Evolutionary conservation across 805 yeast genomes (phyloP).

Genomic region (Lipomyces kockii): DNA sequence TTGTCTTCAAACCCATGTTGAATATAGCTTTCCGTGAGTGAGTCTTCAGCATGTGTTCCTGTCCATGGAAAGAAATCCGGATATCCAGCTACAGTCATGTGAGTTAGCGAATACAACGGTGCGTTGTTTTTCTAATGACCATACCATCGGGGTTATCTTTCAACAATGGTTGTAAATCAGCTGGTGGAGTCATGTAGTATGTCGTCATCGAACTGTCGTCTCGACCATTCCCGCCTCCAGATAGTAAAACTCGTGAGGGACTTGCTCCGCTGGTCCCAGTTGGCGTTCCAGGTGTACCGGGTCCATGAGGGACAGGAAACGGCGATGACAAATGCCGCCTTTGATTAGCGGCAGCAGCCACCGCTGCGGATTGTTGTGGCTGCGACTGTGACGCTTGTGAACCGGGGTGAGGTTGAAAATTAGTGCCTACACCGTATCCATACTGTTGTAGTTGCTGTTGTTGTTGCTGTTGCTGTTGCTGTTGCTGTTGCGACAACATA

Average conservation of each 20-base stretch:
- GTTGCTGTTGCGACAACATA: slow-evolving; percentile 18
- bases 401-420: slow-evolving; percentile 11
- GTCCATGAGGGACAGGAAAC: slow-evolving; percentile 23
- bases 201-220: slow-evolving; percentile 27
- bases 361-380: slow-evolving; percentile 12
- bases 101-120: neutral
- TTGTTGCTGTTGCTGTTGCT: slow-evolving; percentile 19
- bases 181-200: slow-evolving; percentile 33
- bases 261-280: slow-evolving; percentile 20
- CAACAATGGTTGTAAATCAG: slow-evolving; percentile 22
- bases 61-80: slow-evolving; percentile 80
- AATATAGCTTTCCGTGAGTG: slow-evolving; percentile 57
- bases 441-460: slow-evolving; percentile 9
- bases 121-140: neutral
- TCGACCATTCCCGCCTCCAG: slow-evolving; percentile 16
- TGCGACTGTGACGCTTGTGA: slow-evolving; percentile 18
- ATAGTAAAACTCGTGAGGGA: slow-evolving; percentile 17
- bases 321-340: slow-evolving; percentile 33
- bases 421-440: slow-evolving; percentile 2
- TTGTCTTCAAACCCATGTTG: slow-evolving; percentile 72
- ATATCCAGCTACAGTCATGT: slow-evolving; percentile 43
- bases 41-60: slow-evolving; percentile 60
- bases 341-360: slow-evolving; percentile 13
- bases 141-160: slow-evolving; percentile 26
- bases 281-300: slow-evolving; percentile 32